Evolutionary conservation across 2,329 filamentous ascomycete species (phyloP).

Genomic region (Iodosphaeria phyllophila): DNA sequence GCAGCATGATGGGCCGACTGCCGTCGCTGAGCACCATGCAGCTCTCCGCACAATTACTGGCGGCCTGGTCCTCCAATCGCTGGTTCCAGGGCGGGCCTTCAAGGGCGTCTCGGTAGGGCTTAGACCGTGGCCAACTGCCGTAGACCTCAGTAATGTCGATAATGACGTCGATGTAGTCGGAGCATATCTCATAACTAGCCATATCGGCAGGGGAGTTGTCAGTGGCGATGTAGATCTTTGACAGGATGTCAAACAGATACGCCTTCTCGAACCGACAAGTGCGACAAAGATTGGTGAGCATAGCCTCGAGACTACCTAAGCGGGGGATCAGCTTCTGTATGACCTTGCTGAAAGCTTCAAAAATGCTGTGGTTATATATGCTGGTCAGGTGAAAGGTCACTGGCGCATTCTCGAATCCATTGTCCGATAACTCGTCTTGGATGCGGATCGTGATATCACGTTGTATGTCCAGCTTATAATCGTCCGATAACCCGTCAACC

Average conservation of each 20-base stretch:
- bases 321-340: slow-evolving; percentile 95
- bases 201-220: slow-evolving; percentile 88
- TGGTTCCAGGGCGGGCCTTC: slow-evolving; percentile 43
- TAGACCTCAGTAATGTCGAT: slow-evolving; percentile 95
- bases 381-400: slow-evolving; percentile 92
- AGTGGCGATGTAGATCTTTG: slow-evolving; percentile 97
- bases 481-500: slow-evolving; percentile 90
- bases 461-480: slow-evolving; percentile 91
- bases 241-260: slow-evolving; percentile 92
- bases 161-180: slow-evolving; percentile 95
- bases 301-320: slow-evolving; percentile 75
- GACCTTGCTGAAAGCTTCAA: slow-evolving; percentile 95
- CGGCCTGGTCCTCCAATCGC: slow-evolving; percentile 45
- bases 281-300: slow-evolving; percentile 84
- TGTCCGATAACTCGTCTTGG: slow-evolving; percentile 85
- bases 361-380: slow-evolving; percentile 97
- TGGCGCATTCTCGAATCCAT: slow-evolving; percentile 81
- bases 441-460: slow-evolving; percentile 93
- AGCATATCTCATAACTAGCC: slow-evolving; percentile 94
- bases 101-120: slow-evolving; percentile 32
- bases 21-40: slow-evolving; percentile 47
- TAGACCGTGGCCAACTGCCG: slow-evolving; percentile 48
- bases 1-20: slow-evolving; percentile 44
- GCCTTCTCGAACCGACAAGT: slow-evolving; percentile 95
- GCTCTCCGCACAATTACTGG: slow-evolving; percentile 47